Conservation (phyloP, 2,329 filamentous ascomycete genomes). For the Colletotrichum spinosum region DNA sequence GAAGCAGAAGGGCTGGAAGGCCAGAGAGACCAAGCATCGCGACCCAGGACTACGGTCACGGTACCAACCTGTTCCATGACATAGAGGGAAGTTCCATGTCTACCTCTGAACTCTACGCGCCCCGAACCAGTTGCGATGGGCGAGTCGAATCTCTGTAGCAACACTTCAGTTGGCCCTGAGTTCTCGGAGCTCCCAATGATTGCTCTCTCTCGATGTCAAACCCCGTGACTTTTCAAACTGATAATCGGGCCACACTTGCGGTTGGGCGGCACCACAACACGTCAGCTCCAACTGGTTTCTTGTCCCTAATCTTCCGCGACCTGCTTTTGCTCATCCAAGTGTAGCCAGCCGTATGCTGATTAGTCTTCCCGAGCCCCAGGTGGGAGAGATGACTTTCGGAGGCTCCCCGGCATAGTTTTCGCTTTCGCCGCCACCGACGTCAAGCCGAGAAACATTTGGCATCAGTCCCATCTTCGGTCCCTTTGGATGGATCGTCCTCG, state of each 20-base stretch:
- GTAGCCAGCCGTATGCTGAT: no score
- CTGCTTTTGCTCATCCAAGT: no score
- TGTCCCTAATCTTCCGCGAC: no score
- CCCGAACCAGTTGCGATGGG: conserved; percentile 8
- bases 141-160: background rate
- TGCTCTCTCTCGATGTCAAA: no score
- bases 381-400: background rate
- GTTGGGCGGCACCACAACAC: no score
- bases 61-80: background rate
- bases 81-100: conserved; percentile 14
- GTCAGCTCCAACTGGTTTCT: no score
- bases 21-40: background rate
- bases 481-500: no score
- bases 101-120: background rate
- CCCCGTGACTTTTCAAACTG: no score
- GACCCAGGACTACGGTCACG: conserved; percentile 26
- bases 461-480: no score
- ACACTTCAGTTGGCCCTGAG: background rate
- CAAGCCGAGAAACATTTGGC: background rate
- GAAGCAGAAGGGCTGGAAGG: background rate
- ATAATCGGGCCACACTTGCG: no score
- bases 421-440: conserved; percentile 20
- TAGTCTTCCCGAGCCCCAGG: no score
- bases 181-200: no score
- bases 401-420: conserved; percentile 14